A percentile compares a stretch with the other conserved stretches of the same genome.
phyloP scores from a whole-genome alignment of 306 rosid species.

The Glycine tomentella region DNA sequence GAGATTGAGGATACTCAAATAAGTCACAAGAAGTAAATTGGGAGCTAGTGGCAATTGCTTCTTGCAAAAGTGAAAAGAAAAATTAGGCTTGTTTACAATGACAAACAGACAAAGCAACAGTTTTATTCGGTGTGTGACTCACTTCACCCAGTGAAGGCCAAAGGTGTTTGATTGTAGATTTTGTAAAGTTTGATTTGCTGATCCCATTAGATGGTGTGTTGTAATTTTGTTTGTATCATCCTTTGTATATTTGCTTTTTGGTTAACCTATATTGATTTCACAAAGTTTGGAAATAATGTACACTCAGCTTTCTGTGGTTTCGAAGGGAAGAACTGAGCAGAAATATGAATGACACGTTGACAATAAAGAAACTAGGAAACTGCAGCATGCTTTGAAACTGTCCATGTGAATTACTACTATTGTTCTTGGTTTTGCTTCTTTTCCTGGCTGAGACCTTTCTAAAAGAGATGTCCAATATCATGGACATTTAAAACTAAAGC shows the following conservation, averaged over 20 bases:
- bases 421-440: background rate
- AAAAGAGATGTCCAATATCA: background rate
- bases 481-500: background rate
- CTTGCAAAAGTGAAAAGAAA: conserved; percentile 36
- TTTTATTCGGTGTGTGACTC: conserved; percentile 31
- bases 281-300: conserved; percentile 45
- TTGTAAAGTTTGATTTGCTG: conserved; percentile 63
- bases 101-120: conserved; percentile 35
- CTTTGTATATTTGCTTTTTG: conserved; percentile 46
- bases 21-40: conserved; percentile 43
- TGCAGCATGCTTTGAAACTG: background rate
- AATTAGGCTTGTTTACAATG: conserved; percentile 45
- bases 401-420: background rate
- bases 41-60: conserved; percentile 50
- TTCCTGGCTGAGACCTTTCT: background rate
- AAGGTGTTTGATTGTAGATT: conserved; percentile 46
- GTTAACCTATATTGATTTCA: conserved; percentile 36
- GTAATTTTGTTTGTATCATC: conserved; percentile 51
- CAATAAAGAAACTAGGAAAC: background rate
- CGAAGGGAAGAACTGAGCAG: background rate
- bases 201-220: conserved; percentile 57
- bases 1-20: conserved; percentile 49
- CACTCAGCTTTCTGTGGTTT: conserved; percentile 38
- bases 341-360: conserved; percentile 29
- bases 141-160: conserved; percentile 30